Percentiles rank a stretch among this genome's conserved stretches.
Evolutionary conservation across 2,329 filamentous ascomycete genomes (phyloP).

Genomic region (Colletotrichum magnum): DNA sequence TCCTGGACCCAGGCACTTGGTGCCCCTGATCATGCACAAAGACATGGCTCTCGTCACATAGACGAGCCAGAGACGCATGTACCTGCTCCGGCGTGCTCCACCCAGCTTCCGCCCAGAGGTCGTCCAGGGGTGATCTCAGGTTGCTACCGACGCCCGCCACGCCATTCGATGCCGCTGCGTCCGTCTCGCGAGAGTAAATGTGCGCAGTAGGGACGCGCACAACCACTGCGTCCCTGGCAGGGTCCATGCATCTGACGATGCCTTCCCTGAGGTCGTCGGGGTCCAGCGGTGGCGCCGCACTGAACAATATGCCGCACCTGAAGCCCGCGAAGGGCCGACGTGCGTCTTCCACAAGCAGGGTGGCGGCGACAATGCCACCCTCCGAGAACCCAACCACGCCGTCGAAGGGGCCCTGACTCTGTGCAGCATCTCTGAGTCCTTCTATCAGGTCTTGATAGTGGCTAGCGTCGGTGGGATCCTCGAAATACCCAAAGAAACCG

Average conservation of each 20-base stretch:
- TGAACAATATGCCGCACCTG: conserved; percentile 50
- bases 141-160: too few relatives aligned
- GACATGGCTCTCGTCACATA: background rate
- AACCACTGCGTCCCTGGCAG: conserved; percentile 44
- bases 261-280: conserved; percentile 44
- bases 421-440: background rate
- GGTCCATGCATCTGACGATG: conserved; percentile 45
- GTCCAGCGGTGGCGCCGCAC: conserved; percentile 47
- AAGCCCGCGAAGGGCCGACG: conserved; percentile 43
- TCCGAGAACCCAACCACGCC: conserved; percentile 50
- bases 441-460: background rate
- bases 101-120: background rate
- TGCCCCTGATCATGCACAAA: background rate
- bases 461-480: background rate
- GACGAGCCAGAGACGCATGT: background rate
- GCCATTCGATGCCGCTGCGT: background rate
- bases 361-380: conserved; percentile 49
- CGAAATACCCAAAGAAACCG: background rate
- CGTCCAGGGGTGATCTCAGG: background rate
- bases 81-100: background rate
- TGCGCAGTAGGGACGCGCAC: conserved; percentile 46
- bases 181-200: background rate
- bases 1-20: background rate
- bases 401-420: background rate
- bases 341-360: conserved; percentile 48